phyloP scores from a whole-genome alignment of 192 early-diverging fungal species.

The Spizellomyces sp. region DNA sequence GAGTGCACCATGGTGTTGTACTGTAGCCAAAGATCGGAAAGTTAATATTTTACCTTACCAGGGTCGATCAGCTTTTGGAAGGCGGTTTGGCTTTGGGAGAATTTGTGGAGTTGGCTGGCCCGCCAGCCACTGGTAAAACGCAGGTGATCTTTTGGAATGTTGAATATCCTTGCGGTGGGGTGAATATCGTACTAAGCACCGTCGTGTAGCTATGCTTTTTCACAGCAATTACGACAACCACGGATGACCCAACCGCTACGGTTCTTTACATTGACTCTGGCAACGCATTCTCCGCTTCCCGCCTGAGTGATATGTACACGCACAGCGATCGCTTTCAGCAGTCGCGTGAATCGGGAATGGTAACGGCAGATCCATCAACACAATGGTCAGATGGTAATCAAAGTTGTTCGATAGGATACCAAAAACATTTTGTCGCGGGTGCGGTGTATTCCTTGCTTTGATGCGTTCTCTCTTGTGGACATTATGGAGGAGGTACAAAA shows the following conservation, averaged over 20 bases:
- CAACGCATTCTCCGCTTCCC: slow-evolving; percentile 16
- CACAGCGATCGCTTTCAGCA: slow-evolving; percentile 21
- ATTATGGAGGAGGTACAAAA: slow-evolving; percentile 16
- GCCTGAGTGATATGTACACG: slow-evolving; percentile 3
- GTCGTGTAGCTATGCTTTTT: slow-evolving; percentile 20
- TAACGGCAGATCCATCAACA: not conserved
- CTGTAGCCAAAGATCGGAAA: not conserved
- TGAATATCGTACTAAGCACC: too few species aligned
- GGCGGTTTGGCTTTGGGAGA: slow-evolving; percentile 20
- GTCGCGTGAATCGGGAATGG: slow-evolving; percentile 6
- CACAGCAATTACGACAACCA: slow-evolving; percentile 11
- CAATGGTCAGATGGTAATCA: not conserved
- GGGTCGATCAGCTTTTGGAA: slow-evolving; percentile 28
- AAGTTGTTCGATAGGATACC: not conserved
- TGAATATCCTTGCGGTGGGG: not conserved
- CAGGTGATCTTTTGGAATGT: slow-evolving; percentile 10
- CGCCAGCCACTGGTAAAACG: slow-evolving; percentile 27
- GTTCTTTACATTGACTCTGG: slow-evolving; percentile 29
- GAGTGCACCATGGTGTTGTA: not conserved
- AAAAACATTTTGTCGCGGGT: slow-evolving; percentile 8
- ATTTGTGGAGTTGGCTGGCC: slow-evolving; percentile 26
- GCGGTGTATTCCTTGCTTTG: slow-evolving; percentile 13
- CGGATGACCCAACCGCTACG: slow-evolving; percentile 6
- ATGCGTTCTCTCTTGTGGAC: slow-evolving; percentile 19
- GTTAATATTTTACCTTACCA: not conserved